A percentile compares a stretch with the other conserved stretches of the same genome.
phyloP scores from a whole-genome alignment of 306 rosid genomes.

The Echinosophora koreensis region DNA sequence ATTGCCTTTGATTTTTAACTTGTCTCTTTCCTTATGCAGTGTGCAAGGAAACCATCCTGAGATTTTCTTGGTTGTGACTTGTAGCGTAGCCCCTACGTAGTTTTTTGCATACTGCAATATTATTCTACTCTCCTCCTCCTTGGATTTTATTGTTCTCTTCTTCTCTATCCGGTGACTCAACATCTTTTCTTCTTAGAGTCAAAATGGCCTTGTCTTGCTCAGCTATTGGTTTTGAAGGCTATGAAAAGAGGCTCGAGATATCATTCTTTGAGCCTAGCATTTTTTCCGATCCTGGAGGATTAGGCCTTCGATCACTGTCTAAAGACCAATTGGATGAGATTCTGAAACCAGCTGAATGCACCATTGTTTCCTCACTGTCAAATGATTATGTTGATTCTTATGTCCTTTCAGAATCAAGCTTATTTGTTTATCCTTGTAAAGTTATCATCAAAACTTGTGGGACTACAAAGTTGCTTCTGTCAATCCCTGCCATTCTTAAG shows the following conservation, averaged over 20 bases:
- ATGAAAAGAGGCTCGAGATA: conserved; percentile 76
- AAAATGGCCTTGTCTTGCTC: conserved; percentile 57
- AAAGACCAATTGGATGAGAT: conserved; percentile 68
- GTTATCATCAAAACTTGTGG: conserved; percentile 76
- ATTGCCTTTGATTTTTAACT: not conserved
- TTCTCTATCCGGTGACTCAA: conserved; percentile 17
- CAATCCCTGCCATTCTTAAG: conserved; percentile 68
- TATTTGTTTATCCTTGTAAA: conserved; percentile 69
- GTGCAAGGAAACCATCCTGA: conserved; percentile 39
- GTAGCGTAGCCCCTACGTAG: not conserved
- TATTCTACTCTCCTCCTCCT: not conserved
- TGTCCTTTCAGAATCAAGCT: conserved; percentile 76
- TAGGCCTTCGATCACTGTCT: conserved; percentile 60
- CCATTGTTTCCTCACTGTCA: conserved; percentile 69
- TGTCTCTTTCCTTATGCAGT: conserved; percentile 50
- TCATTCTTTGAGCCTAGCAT: conserved; percentile 63
- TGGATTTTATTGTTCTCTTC: conserved; percentile 4
- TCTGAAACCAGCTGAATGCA: conserved; percentile 71
- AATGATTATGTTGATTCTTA: conserved; percentile 67
- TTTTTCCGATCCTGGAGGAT: conserved; percentile 64
- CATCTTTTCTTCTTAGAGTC: conserved; percentile 1
- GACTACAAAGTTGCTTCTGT: conserved; percentile 67
- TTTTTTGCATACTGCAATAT: not conserved
- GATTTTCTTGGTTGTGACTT: not conserved
- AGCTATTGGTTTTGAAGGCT: conserved; percentile 78